phyloP scores from a whole-genome alignment of 2,329 filamentous ascomycete species.

The Lachnellula subtilissima region DNA sequence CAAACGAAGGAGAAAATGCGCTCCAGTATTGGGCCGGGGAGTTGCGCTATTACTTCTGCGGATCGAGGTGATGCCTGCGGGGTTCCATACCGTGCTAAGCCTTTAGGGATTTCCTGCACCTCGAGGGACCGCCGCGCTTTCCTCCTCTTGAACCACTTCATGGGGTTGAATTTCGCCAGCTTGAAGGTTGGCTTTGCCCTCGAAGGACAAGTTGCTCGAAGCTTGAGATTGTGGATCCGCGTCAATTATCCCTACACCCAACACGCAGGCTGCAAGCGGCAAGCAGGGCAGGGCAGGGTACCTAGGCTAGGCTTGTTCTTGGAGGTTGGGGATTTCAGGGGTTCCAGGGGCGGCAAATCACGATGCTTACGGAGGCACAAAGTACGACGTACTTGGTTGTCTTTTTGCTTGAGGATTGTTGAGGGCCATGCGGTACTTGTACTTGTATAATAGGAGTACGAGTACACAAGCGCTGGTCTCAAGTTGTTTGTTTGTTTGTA shows the following conservation, averaged over 20 bases:
- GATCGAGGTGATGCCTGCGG: conserved; percentile 14
- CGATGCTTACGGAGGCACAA: neutral
- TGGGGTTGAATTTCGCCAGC: conserved; percentile 24
- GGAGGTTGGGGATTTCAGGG: conserved; percentile 1
- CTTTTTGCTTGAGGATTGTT: neutral
- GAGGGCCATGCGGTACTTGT: neutral
- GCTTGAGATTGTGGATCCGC: neutral
- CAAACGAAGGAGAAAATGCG: conserved; percentile 79
- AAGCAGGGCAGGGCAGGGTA: neutral
- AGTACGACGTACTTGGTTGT: neutral
- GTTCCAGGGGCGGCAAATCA: conserved; percentile 7
- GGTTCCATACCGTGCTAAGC: conserved; percentile 6
- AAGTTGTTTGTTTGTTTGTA: too few relatives aligned
- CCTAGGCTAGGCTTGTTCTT: neutral
- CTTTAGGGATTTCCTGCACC: neutral
- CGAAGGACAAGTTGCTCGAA: neutral
- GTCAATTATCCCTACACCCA: neutral
- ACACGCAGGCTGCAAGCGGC: neutral
- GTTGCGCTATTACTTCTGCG: conserved; percentile 28
- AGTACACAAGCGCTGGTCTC: too few relatives aligned
- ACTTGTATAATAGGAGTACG: neutral
- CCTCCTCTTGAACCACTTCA: conserved; percentile 27
- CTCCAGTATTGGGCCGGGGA: conserved; percentile 66
- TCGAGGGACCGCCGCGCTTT: conserved; percentile 19
- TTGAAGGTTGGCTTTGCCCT: conserved; percentile 13